Evolutionary conservation across 202 grass and related monocot species (phyloP), one percentile per base, ranked within the genome.

Genomic region (Zizania palustris): DNA sequence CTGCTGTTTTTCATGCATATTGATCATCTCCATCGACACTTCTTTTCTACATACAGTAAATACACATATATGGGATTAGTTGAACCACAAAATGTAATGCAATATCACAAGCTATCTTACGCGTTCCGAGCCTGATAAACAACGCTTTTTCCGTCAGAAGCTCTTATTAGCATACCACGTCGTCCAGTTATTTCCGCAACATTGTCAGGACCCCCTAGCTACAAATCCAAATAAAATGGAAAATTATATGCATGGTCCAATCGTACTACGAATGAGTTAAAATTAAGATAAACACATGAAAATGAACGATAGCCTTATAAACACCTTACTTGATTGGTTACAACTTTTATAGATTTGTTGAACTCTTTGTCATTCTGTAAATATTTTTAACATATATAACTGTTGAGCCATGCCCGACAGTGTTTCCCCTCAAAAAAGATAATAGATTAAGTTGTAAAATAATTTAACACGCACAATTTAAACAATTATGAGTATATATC

Each of bases 11-110:
- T 99, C 96, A 65, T 99, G 85, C 96, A 99, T 96, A 86, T 99
- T 99, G 42, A 99, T 95, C 92, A 99, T 93, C 87, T 99, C 96
- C 96, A 99, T 99, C 33, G 96, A 88, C 81, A 99, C 81, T 83
- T 99, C 96, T 79, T 99, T 99, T 72, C 96, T 99, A 80, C 80
- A 28, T 28, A 50, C 57, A 86, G 13, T 56, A 74, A 59, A 81
- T 35, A 82, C 72, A 73, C 22, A 51, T 19, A 20, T 11, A 80
- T 84, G 58, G 70, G 18, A 65, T 76, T 73, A 50, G 22, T 37
- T 79, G 84, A 77, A 88, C 44, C 15, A 84, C 46, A 71, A 62
- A 68, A 86, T 78, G 55, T 11, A 80, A 85, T 56, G 18, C 48
- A 63, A 68, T 46, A 53, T 34, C 33, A 73, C 38, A 60, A 81